A percentile compares a stretch with the other conserved stretches of the same genome.
phyloP scores from a whole-genome alignment of 495 filamentous ascomycete species.

The Articulospora tetracladia region DNA sequence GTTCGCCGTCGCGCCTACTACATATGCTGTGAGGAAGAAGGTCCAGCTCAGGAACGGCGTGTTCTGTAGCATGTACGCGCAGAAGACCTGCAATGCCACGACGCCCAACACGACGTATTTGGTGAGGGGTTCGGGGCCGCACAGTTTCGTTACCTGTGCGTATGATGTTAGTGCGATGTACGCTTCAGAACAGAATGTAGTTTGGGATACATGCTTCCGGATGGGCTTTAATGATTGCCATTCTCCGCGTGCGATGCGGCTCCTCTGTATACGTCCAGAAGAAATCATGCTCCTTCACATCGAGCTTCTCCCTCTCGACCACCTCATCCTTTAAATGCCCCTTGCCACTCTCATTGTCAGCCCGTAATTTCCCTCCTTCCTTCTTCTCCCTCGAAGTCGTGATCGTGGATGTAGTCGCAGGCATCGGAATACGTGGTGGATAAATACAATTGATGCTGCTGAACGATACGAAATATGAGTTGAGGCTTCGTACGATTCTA shows the following conservation, averaged over 20 bases:
- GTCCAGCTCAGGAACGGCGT: slow-evolving; percentile 76
- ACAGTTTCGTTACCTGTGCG: slow-evolving; percentile 87
- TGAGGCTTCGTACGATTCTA: not conserved
- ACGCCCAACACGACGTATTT: slow-evolving; percentile 89
- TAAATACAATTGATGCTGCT: not conserved
- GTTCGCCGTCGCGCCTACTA: slow-evolving; percentile 93
- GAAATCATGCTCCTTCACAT: slow-evolving; percentile 37
- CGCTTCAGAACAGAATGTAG: not conserved
- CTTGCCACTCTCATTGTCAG: not conserved
- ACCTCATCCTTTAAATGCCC: not conserved
- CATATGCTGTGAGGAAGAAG: slow-evolving; percentile 84
- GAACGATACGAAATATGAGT: not conserved
- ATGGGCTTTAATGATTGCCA: slow-evolving; percentile 97
- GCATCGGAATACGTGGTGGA: not conserved
- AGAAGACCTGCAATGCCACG: slow-evolving; percentile 74
- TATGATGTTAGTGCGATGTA: slow-evolving; percentile 15
- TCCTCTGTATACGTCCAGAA: slow-evolving; percentile 99
- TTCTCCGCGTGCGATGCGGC: slow-evolving; percentile 84
- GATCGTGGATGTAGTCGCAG: not conserved
- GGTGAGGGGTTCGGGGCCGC: slow-evolving; percentile 91
- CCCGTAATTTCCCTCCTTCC: not conserved
- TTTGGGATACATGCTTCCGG: slow-evolving; percentile 64
- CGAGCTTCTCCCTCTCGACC: not conserved
- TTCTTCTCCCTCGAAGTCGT: not conserved
- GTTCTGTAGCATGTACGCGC: slow-evolving; percentile 75